Evolutionary conservation across 2,329 filamentous ascomycete genomes (phyloP).

Genomic region (Capronia coronata): DNA sequence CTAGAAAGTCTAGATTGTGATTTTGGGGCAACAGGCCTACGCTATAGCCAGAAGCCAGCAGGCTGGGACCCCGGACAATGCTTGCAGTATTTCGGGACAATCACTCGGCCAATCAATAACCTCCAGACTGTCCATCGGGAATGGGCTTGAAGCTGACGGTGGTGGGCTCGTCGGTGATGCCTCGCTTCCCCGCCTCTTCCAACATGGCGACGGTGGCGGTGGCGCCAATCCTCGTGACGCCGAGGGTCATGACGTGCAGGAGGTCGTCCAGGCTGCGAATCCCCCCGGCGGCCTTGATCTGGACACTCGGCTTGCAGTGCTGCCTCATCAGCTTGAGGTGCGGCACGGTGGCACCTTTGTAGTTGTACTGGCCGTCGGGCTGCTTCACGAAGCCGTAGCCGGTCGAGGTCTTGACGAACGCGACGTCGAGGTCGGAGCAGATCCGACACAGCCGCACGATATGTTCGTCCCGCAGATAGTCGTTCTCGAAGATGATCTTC

Average conservation of each 20-base stretch:
- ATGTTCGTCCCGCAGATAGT: slow-evolving; percentile 47
- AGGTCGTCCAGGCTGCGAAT: slow-evolving; percentile 53
- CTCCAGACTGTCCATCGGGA: too few species aligned
- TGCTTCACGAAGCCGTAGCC: slow-evolving; percentile 57
- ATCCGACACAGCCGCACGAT: slow-evolving; percentile 42
- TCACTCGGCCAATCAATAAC: too few species aligned
- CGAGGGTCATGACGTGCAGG: slow-evolving; percentile 49
- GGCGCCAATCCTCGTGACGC: slow-evolving; percentile 52
- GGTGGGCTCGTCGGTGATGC: slow-evolving; percentile 36
- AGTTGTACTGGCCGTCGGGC: slow-evolving; percentile 46
- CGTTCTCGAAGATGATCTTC: slow-evolving; percentile 60
- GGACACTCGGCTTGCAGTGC: slow-evolving; percentile 40
- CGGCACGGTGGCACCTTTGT: slow-evolving; percentile 48
- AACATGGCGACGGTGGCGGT: slow-evolving; percentile 51
- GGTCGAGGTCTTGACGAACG: slow-evolving; percentile 56
- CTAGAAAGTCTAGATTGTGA: too few species aligned
- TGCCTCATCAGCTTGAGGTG: slow-evolving; percentile 52
- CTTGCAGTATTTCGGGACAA: too few species aligned
- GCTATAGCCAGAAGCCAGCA: too few species aligned
- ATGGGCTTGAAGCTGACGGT: too few species aligned
- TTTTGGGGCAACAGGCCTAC: too few species aligned
- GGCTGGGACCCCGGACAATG: too few species aligned
- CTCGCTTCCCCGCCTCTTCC: slow-evolving; percentile 48
- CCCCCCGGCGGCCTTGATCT: slow-evolving; percentile 55
- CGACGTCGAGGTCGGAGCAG: slow-evolving; percentile 47